phyloP scores from a whole-genome alignment of 148 eudicot genomes.

The Cornus florida region DNA sequence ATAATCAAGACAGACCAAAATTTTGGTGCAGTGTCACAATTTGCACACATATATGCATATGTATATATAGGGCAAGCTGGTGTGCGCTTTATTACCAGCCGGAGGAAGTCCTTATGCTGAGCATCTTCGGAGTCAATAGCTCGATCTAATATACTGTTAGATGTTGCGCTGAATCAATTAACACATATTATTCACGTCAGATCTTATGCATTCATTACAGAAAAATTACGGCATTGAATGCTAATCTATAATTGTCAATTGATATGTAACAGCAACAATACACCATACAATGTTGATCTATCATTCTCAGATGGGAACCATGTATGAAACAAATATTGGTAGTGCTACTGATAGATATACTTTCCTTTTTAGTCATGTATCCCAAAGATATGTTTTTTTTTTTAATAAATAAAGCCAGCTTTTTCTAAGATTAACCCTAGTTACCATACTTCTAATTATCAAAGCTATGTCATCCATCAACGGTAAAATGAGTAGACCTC shows the following conservation, averaged over 20 bases:
- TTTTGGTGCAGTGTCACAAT: conserved; percentile 1
- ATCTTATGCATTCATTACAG: neutral
- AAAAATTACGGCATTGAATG: no score
- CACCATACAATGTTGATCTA: neutral
- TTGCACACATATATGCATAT: conserved; percentile 5
- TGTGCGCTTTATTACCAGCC: conserved; percentile 58
- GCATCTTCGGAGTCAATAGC: conserved; percentile 94
- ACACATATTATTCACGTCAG: neutral
- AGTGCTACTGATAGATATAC: neutral
- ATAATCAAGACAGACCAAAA: conserved; percentile 11
- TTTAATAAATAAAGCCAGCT: neutral
- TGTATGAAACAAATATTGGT: neutral
- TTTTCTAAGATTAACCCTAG: neutral
- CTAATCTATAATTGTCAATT: no score
- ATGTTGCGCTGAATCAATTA: conserved; percentile 61
- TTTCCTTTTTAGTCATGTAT: neutral
- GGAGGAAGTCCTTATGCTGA: conserved; percentile 89
- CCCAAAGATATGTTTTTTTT: neutral
- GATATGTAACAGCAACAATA: neutral
- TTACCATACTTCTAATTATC: no score
- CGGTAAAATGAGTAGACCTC: neutral
- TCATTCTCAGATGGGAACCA: neutral
- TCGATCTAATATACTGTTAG: conserved; percentile 86
- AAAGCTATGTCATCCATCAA: neutral
- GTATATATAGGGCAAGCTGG: neutral